Evolutionary conservation across 495 filamentous ascomycete genomes (phyloP).

Genomic region (Gamarada debralockiae): DNA sequence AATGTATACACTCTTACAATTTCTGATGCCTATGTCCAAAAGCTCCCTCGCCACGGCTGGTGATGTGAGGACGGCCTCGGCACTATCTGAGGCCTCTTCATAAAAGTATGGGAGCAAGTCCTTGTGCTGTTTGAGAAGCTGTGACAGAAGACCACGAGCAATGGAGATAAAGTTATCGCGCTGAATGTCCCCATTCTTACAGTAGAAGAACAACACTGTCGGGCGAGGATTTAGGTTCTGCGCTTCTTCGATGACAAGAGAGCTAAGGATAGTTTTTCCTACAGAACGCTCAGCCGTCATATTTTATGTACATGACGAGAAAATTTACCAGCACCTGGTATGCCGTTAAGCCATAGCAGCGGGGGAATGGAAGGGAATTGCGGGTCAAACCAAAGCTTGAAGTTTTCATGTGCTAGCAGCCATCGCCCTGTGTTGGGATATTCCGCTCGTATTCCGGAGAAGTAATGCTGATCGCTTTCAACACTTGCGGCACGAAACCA

Average conservation of each 20-base stretch:
- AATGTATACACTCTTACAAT: constrained; percentile 23
- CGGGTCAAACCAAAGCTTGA: constrained; percentile 30
- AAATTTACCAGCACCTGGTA: constrained; percentile 36
- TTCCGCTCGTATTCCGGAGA: constrained; percentile 22
- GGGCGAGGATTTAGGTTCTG: constrained; percentile 13
- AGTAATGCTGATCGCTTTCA: constrained; percentile 22
- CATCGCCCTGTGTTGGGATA: constrained; percentile 30
- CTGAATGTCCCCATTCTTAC: constrained; percentile 30
- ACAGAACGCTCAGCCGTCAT: neutral
- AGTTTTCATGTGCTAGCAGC: constrained; percentile 27
- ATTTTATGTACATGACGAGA: neutral
- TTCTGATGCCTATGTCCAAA: constrained; percentile 25
- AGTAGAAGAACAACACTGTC: constrained; percentile 37
- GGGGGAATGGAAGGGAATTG: constrained; percentile 26
- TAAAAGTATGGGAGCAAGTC: constrained; percentile 30
- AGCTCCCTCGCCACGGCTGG: constrained; percentile 25
- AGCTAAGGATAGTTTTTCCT: constrained; percentile 42
- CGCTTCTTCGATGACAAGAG: constrained; percentile 31
- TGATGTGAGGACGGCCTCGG: constrained; percentile 26
- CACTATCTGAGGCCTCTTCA: constrained; percentile 23
- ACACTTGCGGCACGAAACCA: constrained; percentile 29
- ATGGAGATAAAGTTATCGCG: constrained; percentile 29
- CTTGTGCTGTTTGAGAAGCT: too few species aligned
- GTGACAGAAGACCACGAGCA: constrained; percentile 31
- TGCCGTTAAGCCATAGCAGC: constrained; percentile 41